Evolutionary conservation across 1,139 yeast species (phyloP), one percentile per base, ranked within the genome.

Genomic region (Suhomyces anneliseae): DNA sequence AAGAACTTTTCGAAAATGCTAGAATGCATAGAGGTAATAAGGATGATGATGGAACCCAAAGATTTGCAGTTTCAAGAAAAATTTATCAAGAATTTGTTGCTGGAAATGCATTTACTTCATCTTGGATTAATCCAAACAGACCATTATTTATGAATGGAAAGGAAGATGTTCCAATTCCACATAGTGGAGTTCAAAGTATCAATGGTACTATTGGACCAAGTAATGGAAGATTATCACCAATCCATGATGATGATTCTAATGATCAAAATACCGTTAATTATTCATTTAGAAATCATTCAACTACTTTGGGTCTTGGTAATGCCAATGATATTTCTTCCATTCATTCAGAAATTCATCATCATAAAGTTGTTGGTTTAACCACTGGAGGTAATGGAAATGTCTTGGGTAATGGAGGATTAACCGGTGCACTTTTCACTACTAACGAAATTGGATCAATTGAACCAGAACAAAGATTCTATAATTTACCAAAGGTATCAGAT

Each of bases 401-500:
- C 47, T 15, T 41, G 36, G 32, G 19, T n/a, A 27, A 34, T 15
- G 42, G 40, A 8, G 27, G 11, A 29, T 29, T 29, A 11, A 29
- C 32, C 38, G 43, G 39, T 9, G 14, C 27, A 27, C 14, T 29
- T 29, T 41, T 38, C 11, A 43, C 43, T 11, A 27, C 39, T n/a
- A 31, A 31, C 6, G 40, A 36, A n/a, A 58, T 51, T 47, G 65
- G 64, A 2, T 64, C 74, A 3, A 49, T 64, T n/a, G 44, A 50
- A 15, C 39, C 44, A 7, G 54, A 51, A 24, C 52, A 46, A 4
- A 50, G 51, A 15, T 47, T 35, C 27, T 40, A 57, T 41, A 53
- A 57, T 40, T 58, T 70, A 7, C 80, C 81, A 8, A 69, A 70
- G 52, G 79, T 77, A 2, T 61, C 74, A n/a, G 81, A 78, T 49